Evolutionary conservation across 192 early-diverging fungal species (phyloP).

Genomic region (Entomortierella chlamydospora): DNA sequence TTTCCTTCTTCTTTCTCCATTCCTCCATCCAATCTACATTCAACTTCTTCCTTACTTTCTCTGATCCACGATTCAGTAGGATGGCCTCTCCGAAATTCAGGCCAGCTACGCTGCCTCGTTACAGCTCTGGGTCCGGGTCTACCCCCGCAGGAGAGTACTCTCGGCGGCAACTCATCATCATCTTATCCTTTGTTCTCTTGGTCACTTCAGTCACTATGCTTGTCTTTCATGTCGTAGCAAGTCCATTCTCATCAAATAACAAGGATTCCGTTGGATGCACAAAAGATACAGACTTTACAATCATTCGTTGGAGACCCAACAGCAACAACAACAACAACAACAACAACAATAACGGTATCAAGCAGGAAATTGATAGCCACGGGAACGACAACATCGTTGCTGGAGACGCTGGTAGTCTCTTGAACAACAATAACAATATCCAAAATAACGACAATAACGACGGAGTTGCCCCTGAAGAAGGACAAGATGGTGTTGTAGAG

Average conservation of each 20-base stretch:
- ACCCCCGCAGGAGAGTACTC: constrained; percentile 16
- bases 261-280: constrained; percentile 12
- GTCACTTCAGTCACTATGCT: constrained; percentile 46
- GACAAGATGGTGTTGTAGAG: not conserved
- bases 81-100: constrained; percentile 52
- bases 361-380: not conserved
- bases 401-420: constrained; percentile 26
- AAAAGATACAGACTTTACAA: constrained; percentile 41
- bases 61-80: no score
- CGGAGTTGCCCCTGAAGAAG: constrained; percentile 22
- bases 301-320: constrained; percentile 39
- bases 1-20: no score
- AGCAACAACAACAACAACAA: constrained; percentile 14
- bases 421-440: constrained; percentile 9
- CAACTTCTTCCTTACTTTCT: no score
- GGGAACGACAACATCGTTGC: not conserved
- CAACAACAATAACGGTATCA: constrained; percentile 3
- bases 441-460: constrained; percentile 8
- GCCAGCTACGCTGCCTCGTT: constrained; percentile 23
- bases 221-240: constrained; percentile 29
- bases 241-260: constrained; percentile 6
- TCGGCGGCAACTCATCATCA: constrained; percentile 30
- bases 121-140: not conserved
- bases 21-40: no score
- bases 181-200: constrained; percentile 30